These are phyloP conservation scores for Panus rudis DNA, from an alignment of 768 basidiomycete genomes.

Conservation along the genomic window DNA sequence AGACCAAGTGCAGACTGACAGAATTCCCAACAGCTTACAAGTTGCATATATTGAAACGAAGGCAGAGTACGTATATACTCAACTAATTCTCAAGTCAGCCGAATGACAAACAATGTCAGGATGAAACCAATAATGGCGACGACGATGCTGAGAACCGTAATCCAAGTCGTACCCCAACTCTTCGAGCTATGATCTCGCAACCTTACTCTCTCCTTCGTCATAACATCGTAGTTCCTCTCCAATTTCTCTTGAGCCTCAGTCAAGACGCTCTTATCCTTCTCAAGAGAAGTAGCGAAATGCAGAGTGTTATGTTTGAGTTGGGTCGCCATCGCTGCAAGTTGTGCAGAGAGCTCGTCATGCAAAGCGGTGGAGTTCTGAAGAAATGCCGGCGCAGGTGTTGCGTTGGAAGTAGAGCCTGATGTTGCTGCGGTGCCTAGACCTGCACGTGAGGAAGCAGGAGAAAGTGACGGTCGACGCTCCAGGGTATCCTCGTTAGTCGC, in stretches of 20 bases:
- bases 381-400: conserved; percentile 21
- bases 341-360: conserved; percentile 68
- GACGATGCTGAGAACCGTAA: conserved; percentile 44
- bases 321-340: conserved; percentile 79
- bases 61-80: too few relatives aligned
- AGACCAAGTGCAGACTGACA: too few relatives aligned
- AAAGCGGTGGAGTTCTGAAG: conserved; percentile 52
- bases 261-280: conserved; percentile 67
- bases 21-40: too few relatives aligned
- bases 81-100: conserved; percentile 50
- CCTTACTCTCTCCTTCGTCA: conserved; percentile 55
- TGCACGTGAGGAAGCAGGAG: neutral
- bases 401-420: conserved; percentile 17
- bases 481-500: conserved; percentile 6
- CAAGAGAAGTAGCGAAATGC: conserved; percentile 68
- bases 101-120: conserved; percentile 66
- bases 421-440: conserved; percentile 22
- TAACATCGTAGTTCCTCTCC: conserved; percentile 62
- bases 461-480: neutral
- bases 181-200: conserved; percentile 39
- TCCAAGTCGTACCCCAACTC: conserved; percentile 48
- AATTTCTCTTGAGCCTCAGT: conserved; percentile 64
- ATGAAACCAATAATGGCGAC: conserved; percentile 65
- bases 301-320: conserved; percentile 81
- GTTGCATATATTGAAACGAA: too few relatives aligned